A percentile compares a stretch with the other conserved stretches of the same genome.
Evolutionary conservation across 768 basidiomycete species (phyloP).

Genomic region (Russula abietina): DNA sequence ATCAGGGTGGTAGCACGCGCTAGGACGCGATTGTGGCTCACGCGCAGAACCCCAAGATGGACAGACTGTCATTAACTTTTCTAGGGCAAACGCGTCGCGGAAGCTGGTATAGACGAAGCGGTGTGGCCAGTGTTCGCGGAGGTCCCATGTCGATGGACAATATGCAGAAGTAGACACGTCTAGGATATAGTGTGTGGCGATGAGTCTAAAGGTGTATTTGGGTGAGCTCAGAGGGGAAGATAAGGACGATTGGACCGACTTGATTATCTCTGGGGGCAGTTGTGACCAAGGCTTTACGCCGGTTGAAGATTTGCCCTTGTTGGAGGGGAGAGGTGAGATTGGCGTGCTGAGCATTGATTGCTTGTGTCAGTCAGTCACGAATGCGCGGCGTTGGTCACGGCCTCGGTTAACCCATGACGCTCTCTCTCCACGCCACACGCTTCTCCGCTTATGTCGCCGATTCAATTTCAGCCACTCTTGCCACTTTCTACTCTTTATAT

Average conservation of each 20-base stretch:
- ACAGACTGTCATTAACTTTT: slow-evolving; percentile 25
- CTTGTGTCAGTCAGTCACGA: slow-evolving; percentile 26
- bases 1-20: slow-evolving; percentile 24
- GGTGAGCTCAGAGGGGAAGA: not conserved
- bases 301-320: slow-evolving; percentile 49
- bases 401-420: slow-evolving; percentile 19
- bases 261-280: slow-evolving; percentile 54
- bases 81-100: slow-evolving; percentile 34
- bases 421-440: not conserved
- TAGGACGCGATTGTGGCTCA: slow-evolving; percentile 17
- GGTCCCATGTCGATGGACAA: slow-evolving; percentile 44
- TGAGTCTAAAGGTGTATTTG: slow-evolving; percentile 37
- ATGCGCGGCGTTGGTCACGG: slow-evolving; percentile 25
- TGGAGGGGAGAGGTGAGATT: slow-evolving; percentile 14
- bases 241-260: slow-evolving; percentile 31
- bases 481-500: not conserved
- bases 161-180: slow-evolving; percentile 41
- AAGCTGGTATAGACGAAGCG: slow-evolving; percentile 56
- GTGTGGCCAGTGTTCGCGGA: slow-evolving; percentile 51
- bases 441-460: slow-evolving; percentile 12
- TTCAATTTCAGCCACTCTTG: slow-evolving; percentile 23
- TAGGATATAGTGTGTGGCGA: slow-evolving; percentile 54
- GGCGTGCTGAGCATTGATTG: slow-evolving; percentile 29
- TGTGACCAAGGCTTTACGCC: slow-evolving; percentile 56
- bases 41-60: slow-evolving; percentile 23